These are phyloP conservation scores for Apiospora malaysiana DNA, from an alignment of 2,329 filamentous ascomycete species.

Conservation along the genomic window DNA sequence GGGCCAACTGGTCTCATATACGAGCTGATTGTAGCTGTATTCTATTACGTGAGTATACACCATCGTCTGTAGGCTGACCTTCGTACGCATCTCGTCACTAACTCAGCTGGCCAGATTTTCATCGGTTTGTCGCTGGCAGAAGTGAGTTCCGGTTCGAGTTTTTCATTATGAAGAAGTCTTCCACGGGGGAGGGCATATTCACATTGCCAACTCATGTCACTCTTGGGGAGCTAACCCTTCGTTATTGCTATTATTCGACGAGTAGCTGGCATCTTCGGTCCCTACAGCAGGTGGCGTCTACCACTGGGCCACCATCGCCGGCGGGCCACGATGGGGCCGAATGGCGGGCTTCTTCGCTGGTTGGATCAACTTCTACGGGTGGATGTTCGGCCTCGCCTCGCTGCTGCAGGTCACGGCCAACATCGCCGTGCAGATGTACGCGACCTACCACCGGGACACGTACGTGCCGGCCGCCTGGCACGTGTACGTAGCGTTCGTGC, in stretches of 20 bases:
- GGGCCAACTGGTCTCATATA: conserved; percentile 50
- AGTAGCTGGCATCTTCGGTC: conserved; percentile 64
- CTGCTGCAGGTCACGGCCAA: conserved; percentile 65
- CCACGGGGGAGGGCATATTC: too few relatives aligned
- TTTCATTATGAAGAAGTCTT: neutral
- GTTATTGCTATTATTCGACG: conserved; percentile 41
- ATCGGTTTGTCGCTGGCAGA: conserved; percentile 1
- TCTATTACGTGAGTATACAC: conserved; percentile 43
- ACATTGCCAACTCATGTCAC: too few relatives aligned
- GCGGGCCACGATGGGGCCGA: conserved; percentile 59
- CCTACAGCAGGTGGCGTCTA: conserved; percentile 66
- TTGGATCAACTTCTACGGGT: conserved; percentile 62
- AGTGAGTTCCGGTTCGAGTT: neutral
- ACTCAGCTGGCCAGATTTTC: neutral
- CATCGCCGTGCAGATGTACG: conserved; percentile 66
- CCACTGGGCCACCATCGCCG: conserved; percentile 65
- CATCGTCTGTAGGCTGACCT: too few relatives aligned
- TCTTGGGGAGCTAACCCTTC: neutral
- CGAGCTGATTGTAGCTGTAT: conserved; percentile 48
- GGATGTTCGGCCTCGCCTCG: conserved; percentile 67
- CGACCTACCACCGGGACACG: conserved; percentile 58
- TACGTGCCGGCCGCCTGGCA: conserved; percentile 62
- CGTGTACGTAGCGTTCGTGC: conserved; percentile 62
- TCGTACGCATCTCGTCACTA: neutral
- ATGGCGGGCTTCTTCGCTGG: conserved; percentile 54